These are phyloP conservation scores for Exophiala sp. DNA, from an alignment of 2,329 filamentous ascomycete species.

Conservation along the genomic window DNA sequence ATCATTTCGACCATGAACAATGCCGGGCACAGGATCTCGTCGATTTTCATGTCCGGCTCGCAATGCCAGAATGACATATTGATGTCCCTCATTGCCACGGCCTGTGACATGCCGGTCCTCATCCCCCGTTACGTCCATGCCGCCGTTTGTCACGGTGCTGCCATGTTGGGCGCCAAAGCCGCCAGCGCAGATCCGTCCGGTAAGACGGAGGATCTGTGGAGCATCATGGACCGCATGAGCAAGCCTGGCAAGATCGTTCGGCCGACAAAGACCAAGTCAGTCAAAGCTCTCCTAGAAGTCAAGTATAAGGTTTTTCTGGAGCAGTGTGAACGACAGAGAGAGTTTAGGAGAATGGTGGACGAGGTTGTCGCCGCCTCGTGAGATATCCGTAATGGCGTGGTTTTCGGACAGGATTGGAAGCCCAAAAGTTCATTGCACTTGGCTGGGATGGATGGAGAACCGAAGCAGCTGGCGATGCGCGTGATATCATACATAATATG, in stretches of 20 bases:
- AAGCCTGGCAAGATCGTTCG: constrained; percentile 81
- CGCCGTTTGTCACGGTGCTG: constrained; percentile 94
- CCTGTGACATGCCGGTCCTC: constrained; percentile 84
- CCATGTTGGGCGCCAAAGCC: constrained; percentile 97
- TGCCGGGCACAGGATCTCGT: constrained; percentile 76
- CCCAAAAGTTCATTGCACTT: too few relatives aligned
- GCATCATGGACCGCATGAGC: constrained; percentile 96
- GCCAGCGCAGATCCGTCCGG: constrained; percentile 72
- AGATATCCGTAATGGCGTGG: not conserved
- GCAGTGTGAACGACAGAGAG: constrained; percentile 78
- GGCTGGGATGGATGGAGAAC: too few relatives aligned
- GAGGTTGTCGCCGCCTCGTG: constrained; percentile 36
- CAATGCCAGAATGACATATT: constrained; percentile 94
- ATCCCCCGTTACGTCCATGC: constrained; percentile 92
- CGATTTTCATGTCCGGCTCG: constrained; percentile 97
- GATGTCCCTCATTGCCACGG: constrained; percentile 84
- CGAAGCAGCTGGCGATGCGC: too few relatives aligned
- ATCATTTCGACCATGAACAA: constrained; percentile 93
- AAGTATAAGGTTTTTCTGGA: constrained; percentile 97
- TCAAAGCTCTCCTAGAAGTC: constrained; percentile 73
- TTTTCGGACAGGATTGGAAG: too few relatives aligned
- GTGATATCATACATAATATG: too few relatives aligned
- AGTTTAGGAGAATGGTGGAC: constrained; percentile 74
- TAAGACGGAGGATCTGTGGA: constrained; percentile 81
- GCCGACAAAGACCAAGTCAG: constrained; percentile 63